Evolutionary conservation across 805 yeast species (phyloP).

Genomic region (Metschnikowia amazonensis): DNA sequence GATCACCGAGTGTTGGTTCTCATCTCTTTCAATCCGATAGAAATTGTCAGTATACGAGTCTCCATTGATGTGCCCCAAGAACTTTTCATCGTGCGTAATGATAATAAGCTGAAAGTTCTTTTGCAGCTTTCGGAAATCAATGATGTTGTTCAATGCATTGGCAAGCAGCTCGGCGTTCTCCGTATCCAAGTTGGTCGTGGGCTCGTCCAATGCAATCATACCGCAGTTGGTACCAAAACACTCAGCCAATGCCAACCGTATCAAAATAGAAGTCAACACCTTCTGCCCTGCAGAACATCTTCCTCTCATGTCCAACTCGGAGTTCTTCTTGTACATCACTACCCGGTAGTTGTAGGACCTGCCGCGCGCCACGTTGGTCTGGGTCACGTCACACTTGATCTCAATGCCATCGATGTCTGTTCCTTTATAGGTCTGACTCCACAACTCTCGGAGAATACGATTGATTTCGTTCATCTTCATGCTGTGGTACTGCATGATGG

Average conservation of each 20-base stretch:
- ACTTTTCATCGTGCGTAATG: slow-evolving; percentile 94
- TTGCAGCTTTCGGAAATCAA: slow-evolving; percentile 70
- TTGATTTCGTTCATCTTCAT: slow-evolving; percentile 92
- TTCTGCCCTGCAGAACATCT: slow-evolving; percentile 98
- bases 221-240: slow-evolving; percentile 96
- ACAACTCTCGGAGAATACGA: slow-evolving; percentile 78
- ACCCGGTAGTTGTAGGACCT: slow-evolving; percentile 88
- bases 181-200: slow-evolving; percentile 90
- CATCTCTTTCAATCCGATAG: slow-evolving; percentile 76
- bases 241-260: slow-evolving; percentile 88
- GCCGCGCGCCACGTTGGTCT: slow-evolving; percentile 42
- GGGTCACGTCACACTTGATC: slow-evolving; percentile 68
- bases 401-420: slow-evolving; percentile 91
- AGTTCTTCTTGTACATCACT: slow-evolving; percentile 89
- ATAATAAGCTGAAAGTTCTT: slow-evolving; percentile 90
- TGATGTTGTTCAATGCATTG: slow-evolving; percentile 67
- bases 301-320: slow-evolving; percentile 96
- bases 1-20: slow-evolving; percentile 75
- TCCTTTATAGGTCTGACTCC: slow-evolving; percentile 93
- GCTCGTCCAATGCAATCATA: slow-evolving; percentile 94
- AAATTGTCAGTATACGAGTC: slow-evolving; percentile 81
- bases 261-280: slow-evolving; percentile 87
- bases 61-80: slow-evolving; percentile 81
- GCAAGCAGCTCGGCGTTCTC: slow-evolving; percentile 90
- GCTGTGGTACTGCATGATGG: slow-evolving; percentile 90